Evolutionary conservation across 2,329 filamentous ascomycete genomes (phyloP), one percentile per base, ranked within the genome.

Genomic region (Sclerotinia minor): DNA sequence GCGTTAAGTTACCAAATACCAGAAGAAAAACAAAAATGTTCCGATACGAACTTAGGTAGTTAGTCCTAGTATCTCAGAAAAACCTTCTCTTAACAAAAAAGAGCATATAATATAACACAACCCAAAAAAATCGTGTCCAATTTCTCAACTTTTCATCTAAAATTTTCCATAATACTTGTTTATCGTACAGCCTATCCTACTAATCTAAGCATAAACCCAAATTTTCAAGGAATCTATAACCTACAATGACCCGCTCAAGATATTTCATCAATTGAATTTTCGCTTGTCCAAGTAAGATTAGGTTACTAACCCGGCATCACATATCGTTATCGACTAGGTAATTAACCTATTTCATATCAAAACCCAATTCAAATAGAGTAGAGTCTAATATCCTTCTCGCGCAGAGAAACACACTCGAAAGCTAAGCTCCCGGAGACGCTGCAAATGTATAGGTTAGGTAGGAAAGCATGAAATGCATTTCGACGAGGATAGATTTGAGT

Each of bases 201-300:
- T 21, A 38, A 38, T 1, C 35, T 21, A 38, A 38, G 35, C 35
- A 13, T 24, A 17, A 24, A n/a, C 4, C 19, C 29, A 15, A 47
- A 21, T 8, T 19, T 55, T n/a, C 52, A 55, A 21, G 52, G 52
- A 55, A 55, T 8, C n/a, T n/a, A n/a, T n/a, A n/a, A 5, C 11
- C 38, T 55, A n/a, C 53, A 15, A n/a, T 21, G 53, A 38, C 32
- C 32, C 32, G 32, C 19, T 21, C 21, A 38, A 38, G 11, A 57
- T 38, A n/a, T 41, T 57, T 57, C 54, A 57, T 11, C 32, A 57
- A 5, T 38, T 57, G 53, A 55, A 38, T n/a, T 38, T 24, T 55
- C 24, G 29, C 53, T 38, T 55, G 21, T 57, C 54, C 13, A n/a
- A n/a, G n/a, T n/a, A n/a, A n/a, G n/a, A n/a, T n/a, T n/a, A n/a